Conservation (phyloP, 2,329 filamentous ascomycete genomes). For the Fusarium musae region DNA sequence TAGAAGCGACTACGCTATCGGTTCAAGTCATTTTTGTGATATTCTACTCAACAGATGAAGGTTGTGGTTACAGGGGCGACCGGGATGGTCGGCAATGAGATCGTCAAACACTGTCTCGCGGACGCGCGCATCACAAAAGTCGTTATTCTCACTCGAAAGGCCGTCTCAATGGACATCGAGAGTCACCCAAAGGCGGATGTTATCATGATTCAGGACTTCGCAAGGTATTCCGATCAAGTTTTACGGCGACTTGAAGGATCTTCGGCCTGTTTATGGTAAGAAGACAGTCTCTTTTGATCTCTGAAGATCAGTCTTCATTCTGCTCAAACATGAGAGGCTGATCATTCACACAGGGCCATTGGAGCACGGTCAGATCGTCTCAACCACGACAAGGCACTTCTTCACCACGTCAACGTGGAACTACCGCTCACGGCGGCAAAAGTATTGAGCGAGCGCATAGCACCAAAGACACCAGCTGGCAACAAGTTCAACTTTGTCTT, state of each 20-base stretch:
- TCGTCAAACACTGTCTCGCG: constrained; percentile 62
- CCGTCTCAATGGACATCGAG: constrained; percentile 55
- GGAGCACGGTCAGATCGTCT: constrained; percentile 58
- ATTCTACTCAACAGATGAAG: constrained; percentile 56
- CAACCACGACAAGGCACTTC: constrained; percentile 57
- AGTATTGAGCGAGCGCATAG: constrained; percentile 55
- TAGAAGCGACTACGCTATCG: neutral
- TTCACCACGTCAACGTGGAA: constrained; percentile 65
- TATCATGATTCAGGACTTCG: constrained; percentile 64
- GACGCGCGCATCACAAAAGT: constrained; percentile 62
- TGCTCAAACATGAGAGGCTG: neutral
- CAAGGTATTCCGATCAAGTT: constrained; percentile 56
- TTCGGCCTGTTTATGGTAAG: constrained; percentile 73
- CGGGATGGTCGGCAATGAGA: constrained; percentile 66
- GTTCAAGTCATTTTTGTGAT: neutral
- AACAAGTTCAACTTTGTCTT: constrained; percentile 57
- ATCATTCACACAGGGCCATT: constrained; percentile 50
- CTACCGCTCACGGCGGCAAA: constrained; percentile 70
- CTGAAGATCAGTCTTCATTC: neutral
- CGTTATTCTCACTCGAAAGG: constrained; percentile 61
- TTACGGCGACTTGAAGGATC: constrained; percentile 58
- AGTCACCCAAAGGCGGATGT: constrained; percentile 61
- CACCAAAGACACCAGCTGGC: constrained; percentile 44
- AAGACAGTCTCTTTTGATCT: constrained; percentile 46
- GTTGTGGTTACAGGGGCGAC: constrained; percentile 68